Evolutionary conservation across 2,329 filamentous ascomycete genomes (phyloP).

Genomic region (Biscogniauxia marginata): DNA sequence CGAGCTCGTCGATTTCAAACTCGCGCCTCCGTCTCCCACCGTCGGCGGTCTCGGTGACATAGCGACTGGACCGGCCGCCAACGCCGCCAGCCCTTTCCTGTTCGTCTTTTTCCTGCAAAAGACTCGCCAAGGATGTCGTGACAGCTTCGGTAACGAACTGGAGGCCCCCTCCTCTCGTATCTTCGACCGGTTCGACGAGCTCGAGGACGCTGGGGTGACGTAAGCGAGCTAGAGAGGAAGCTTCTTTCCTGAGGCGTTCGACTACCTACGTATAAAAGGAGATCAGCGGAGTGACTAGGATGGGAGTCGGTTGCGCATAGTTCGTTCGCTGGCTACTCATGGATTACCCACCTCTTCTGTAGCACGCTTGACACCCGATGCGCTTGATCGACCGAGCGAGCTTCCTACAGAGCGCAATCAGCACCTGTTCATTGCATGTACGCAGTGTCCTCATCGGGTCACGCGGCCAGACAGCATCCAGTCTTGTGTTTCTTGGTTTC

Average conservation of each 20-base stretch:
- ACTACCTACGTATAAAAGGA: constrained; percentile 50
- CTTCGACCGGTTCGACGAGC: constrained; percentile 90
- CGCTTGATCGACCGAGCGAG: constrained; percentile 60
- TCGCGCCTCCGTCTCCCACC: constrained; percentile 73
- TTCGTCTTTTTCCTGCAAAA: constrained; percentile 86
- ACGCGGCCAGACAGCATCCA: too few relatives aligned
- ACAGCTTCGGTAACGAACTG: constrained; percentile 96
- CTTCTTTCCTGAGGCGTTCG: constrained; percentile 88
- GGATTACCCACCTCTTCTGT: constrained; percentile 67
- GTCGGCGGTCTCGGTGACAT: constrained; percentile 76
- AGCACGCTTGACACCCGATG: constrained; percentile 71
- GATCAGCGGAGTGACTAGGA: constrained; percentile 1
- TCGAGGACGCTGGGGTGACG: constrained; percentile 91
- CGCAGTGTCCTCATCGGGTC: too few relatives aligned
- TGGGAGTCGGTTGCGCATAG: neutral
- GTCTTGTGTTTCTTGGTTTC: too few relatives aligned
- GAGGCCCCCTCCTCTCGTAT: constrained; percentile 83
- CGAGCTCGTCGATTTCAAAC: constrained; percentile 91
- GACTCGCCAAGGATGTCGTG: constrained; percentile 78
- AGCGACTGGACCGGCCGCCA: constrained; percentile 72
- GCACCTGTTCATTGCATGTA: neutral
- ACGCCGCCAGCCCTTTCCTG: constrained; percentile 70
- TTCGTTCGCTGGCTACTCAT: neutral
- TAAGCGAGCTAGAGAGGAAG: constrained; percentile 80
- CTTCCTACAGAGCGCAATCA: constrained; percentile 35